Evolutionary conservation across 2,329 filamentous ascomycete genomes (phyloP).

Genomic region (Fusarium paranaense): DNA sequence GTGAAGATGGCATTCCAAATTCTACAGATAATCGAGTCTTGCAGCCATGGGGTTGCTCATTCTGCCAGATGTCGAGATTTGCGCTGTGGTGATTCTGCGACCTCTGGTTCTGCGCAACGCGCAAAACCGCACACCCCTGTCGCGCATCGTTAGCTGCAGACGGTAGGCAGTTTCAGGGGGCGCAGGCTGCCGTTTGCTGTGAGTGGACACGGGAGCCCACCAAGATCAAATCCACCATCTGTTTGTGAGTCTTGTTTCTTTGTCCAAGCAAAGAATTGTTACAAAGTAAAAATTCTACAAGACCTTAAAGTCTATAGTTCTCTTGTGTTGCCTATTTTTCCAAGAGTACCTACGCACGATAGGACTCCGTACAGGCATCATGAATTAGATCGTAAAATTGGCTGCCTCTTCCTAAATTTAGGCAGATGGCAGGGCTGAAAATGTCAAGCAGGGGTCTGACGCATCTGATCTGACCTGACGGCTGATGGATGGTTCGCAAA

Average conservation of each 20-base stretch:
- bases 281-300: background rate
- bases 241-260: background rate
- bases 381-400: background rate
- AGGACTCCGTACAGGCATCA: background rate
- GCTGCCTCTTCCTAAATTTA: background rate
- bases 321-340: background rate
- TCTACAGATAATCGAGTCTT: background rate
- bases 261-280: background rate
- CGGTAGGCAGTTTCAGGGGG: background rate
- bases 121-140: slow-evolving; percentile 12
- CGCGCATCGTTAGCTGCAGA: background rate
- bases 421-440: background rate
- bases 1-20: background rate
- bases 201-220: background rate
- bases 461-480: background rate
- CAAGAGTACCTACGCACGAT: background rate
- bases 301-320: background rate
- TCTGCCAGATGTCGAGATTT: background rate
- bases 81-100: slow-evolving; percentile 2
- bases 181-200: background rate
- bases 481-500: background rate
- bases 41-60: background rate
- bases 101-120: slow-evolving; percentile 7
- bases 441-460: background rate
- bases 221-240: background rate